phyloP scores from a whole-genome alignment of 2,329 filamentous ascomycete genomes.

The Monascus ruber region DNA sequence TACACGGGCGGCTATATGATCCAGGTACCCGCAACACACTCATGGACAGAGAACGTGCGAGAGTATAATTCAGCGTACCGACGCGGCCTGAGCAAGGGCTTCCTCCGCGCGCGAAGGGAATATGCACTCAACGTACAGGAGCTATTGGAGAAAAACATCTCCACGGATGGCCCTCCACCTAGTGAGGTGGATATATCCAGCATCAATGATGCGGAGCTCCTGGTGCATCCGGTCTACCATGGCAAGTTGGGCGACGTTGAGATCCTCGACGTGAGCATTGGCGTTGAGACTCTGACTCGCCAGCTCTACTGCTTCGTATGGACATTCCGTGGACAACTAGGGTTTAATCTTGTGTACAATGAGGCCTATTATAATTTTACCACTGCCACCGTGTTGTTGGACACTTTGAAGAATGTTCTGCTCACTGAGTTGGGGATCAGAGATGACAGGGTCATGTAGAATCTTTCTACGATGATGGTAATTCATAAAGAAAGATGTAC shows the following conservation, averaged over 20 bases:
- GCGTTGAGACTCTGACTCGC: constrained; percentile 21
- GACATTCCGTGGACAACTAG: constrained; percentile 22
- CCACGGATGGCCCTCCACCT: constrained; percentile 10
- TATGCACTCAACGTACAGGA: constrained; percentile 14
- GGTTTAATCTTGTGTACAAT: constrained; percentile 21
- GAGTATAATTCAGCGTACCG: constrained; percentile 12
- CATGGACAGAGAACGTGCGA: constrained; percentile 7
- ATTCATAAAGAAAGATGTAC: background rate
- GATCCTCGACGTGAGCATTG: constrained; percentile 16
- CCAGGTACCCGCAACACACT: constrained; percentile 3
- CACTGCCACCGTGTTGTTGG: constrained; percentile 13
- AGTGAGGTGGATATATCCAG: constrained; percentile 18
- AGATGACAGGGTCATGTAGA: background rate
- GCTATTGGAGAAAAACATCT: constrained; percentile 9
- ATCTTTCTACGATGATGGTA: background rate
- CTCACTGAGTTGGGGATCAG: background rate
- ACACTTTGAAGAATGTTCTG: background rate
- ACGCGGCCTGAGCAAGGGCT: constrained; percentile 8
- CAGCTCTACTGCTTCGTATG: constrained; percentile 18
- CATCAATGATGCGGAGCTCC: constrained; percentile 6
- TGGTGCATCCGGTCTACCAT: constrained; percentile 13
- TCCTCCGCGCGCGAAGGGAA: constrained; percentile 15
- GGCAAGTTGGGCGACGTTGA: constrained; percentile 8
- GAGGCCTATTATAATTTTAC: constrained; percentile 16
- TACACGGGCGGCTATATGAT: constrained; percentile 8